A percentile compares a stretch with the other conserved stretches of the same genome.
Evolutionary conservation across 495 filamentous ascomycete species (phyloP).

Genomic region (Jackrogersella minutella): DNA sequence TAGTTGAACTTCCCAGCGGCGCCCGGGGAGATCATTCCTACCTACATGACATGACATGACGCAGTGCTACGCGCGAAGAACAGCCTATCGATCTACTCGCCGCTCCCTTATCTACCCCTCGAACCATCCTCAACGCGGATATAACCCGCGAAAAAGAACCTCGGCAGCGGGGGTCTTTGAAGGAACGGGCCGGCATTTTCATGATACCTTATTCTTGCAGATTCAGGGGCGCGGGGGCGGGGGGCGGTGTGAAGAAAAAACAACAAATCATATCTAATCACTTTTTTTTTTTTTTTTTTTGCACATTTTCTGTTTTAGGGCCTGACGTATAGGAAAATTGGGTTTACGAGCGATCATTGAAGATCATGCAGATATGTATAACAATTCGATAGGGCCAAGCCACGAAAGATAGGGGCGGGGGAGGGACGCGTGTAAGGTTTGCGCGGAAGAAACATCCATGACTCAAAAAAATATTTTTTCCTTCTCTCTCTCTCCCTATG

Average conservation of each 20-base stretch:
- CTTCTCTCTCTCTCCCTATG: too few species aligned
- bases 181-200: neutral
- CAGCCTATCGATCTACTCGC: conserved; percentile 9
- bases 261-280: too few species aligned
- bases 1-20: neutral
- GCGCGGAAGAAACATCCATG: conserved; percentile 29
- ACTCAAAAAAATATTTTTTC: conserved; percentile 3
- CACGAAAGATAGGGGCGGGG: neutral
- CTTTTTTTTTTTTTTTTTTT: too few species aligned
- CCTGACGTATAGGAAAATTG: too few species aligned
- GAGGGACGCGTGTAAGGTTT: conserved; percentile 31
- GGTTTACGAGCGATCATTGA: too few species aligned
- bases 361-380: neutral
- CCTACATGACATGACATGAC: neutral
- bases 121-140: conserved; percentile 3
- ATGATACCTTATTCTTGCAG: neutral
- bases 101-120: neutral
- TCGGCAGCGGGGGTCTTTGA: conserved; percentile 13
- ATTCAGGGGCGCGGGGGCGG: neutral
- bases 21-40: neutral
- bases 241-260: too few species aligned
- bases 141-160: neutral
- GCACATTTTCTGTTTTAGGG: too few species aligned
- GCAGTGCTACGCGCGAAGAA: conserved; percentile 6
- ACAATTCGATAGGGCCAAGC: neutral